Percentiles rank a stretch among this genome's conserved stretches.
Conservation (phyloP, 805 yeast species). For the Candida germanica region DNA sequence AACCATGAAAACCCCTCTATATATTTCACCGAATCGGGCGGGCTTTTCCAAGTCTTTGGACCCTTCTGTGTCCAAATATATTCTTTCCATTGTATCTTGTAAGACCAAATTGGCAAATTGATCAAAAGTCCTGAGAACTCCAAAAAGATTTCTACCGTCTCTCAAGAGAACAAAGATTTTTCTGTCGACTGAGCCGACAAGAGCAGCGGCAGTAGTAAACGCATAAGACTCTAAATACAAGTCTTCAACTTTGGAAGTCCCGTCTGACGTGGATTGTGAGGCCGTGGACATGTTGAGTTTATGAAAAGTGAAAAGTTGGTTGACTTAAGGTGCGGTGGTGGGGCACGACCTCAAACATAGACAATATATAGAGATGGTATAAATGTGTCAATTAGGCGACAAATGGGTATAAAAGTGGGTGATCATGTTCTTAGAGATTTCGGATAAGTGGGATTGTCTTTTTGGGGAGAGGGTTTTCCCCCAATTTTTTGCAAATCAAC, state of each 20-base stretch:
- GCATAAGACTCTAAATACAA: slow-evolving; percentile 76
- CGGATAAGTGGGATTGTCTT: too few species aligned
- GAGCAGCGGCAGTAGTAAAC: slow-evolving; percentile 87
- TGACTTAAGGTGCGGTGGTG: too few species aligned
- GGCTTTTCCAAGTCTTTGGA: slow-evolving; percentile 32
- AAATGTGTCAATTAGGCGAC: too few species aligned
- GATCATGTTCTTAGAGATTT: too few species aligned
- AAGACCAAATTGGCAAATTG: slow-evolving; percentile 90
- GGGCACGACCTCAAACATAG: too few species aligned
- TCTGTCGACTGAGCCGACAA: slow-evolving; percentile 80
- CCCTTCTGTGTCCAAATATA: slow-evolving; percentile 48
- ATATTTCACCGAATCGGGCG: slow-evolving; percentile 66
- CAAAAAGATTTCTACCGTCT: slow-evolving; percentile 86
- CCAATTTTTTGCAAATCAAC: too few species aligned
- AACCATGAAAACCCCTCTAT: slow-evolving; percentile 77
- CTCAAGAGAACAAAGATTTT: slow-evolving; percentile 80
- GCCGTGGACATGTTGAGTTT: too few species aligned
- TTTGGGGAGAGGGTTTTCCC: too few species aligned
- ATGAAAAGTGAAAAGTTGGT: too few species aligned
- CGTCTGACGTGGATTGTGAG: slow-evolving; percentile 1
- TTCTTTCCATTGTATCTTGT: slow-evolving; percentile 86
- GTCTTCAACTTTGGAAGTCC: slow-evolving; percentile 43
- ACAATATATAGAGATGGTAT: too few species aligned
- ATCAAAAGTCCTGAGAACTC: slow-evolving; percentile 91
- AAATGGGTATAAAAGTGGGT: too few species aligned